Percentiles rank a stretch among this genome's conserved stretches.
Conservation (phyloP, 2,329 filamentous ascomycete species). For the Pyrenophora tritici-repentis region DNA sequence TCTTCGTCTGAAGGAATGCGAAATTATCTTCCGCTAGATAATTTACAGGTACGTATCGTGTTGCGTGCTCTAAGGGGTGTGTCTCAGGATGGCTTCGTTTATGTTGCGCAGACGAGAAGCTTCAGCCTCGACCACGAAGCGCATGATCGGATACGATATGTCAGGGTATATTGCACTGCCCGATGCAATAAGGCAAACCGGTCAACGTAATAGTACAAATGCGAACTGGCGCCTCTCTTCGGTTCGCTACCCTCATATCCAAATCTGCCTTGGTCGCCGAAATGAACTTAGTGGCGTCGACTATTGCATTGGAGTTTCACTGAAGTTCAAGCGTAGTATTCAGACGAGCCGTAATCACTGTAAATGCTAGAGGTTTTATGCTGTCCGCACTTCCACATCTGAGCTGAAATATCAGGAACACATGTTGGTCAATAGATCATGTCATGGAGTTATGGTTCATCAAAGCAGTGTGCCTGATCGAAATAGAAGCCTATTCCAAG, state of each 20-base stretch:
- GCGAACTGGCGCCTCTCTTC: not conserved
- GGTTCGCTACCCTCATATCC: slow-evolving; percentile 1
- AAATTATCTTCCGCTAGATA: no score
- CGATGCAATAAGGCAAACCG: slow-evolving; percentile 13
- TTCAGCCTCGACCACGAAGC: slow-evolving; percentile 26
- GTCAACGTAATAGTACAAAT: slow-evolving; percentile 17
- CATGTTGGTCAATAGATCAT: not conserved
- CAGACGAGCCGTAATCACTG: not conserved
- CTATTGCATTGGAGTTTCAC: slow-evolving; percentile 1
- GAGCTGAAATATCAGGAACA: not conserved
- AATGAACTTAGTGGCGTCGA: slow-evolving; percentile 14
- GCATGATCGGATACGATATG: slow-evolving; percentile 1
- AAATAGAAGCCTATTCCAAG: not conserved
- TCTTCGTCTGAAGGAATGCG: no score
- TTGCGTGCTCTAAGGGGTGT: slow-evolving; percentile 4
- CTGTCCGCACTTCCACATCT: not conserved
- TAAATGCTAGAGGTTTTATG: not conserved
- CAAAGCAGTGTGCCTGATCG: not conserved
- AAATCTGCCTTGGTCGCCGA: slow-evolving; percentile 1
- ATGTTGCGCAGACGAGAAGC: slow-evolving; percentile 16
- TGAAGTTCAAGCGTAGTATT: slow-evolving; percentile 4
- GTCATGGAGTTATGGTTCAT: not conserved
- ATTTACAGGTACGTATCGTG: not conserved
- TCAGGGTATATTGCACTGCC: slow-evolving; percentile 10
- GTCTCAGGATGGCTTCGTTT: slow-evolving; percentile 12